Evolutionary conservation across 2,329 filamentous ascomycete genomes (phyloP).

Genomic region (Hysterium pulicare): DNA sequence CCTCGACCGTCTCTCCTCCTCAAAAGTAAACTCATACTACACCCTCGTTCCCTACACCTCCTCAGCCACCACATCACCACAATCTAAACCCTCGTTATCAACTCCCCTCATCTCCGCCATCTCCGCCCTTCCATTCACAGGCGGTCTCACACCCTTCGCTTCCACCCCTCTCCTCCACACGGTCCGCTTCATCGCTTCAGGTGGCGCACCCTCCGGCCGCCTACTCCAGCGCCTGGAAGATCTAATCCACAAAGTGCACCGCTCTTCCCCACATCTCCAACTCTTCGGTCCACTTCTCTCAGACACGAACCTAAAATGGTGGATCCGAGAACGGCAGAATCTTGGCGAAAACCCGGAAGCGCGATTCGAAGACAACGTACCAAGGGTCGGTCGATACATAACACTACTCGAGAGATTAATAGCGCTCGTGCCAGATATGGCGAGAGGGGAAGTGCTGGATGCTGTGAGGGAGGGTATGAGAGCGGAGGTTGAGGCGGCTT

Average conservation of each 20-base stretch:
- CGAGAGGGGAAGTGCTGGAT: not conserved
- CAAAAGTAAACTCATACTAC: conserved; percentile 17
- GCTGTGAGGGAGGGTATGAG: not conserved
- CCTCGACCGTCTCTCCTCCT: conserved; percentile 24
- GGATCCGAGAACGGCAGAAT: conserved; percentile 27
- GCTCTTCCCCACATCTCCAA: conserved; percentile 20
- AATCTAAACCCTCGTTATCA: not conserved
- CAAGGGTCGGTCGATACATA: not conserved
- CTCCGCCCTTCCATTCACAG: conserved; percentile 24
- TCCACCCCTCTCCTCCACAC: conserved; percentile 21
- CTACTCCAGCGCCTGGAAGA: conserved; percentile 34
- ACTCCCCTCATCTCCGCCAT: conserved; percentile 7
- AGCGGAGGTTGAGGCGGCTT: not conserved
- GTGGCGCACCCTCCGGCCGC: conserved; percentile 21
- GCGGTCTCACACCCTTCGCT: conserved; percentile 25
- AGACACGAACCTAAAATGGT: conserved; percentile 17
- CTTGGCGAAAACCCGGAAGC: conserved; percentile 22
- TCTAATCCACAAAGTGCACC: conserved; percentile 32
- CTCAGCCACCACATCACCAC: conserved; percentile 8
- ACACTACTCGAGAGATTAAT: not conserved
- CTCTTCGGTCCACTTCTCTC: conserved; percentile 28
- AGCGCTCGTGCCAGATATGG: not conserved
- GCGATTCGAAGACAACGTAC: conserved; percentile 11
- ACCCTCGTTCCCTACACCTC: conserved; percentile 15
- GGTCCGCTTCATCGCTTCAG: conserved; percentile 24